Base-by-base conservation (phyloP, 768 basidiomycete species). In the Megacollybia marginata region DNA sequence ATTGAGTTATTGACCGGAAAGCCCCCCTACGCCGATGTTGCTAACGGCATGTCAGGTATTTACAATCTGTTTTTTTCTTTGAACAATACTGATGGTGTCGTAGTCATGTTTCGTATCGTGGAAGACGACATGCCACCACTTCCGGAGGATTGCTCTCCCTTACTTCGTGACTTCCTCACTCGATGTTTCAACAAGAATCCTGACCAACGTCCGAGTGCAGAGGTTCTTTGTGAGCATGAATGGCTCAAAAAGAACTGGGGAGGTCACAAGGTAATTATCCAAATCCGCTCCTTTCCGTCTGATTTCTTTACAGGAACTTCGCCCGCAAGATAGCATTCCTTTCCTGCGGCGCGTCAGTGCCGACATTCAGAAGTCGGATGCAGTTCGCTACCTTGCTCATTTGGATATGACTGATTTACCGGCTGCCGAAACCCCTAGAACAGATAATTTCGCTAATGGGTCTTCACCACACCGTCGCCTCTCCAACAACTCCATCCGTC, bases 21-120 rank as follows among this genome's bases (percentile, higher is more conserved):
- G 31, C 95, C 95, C 3, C 95, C 95, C 1, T 98, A 95, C 61
- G 80, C 84, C 18, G 92, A 97, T 33, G 83, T 96, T 52, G 69
- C 79, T 19, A 95, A 95, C 60, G 82, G 80, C 64, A 91, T 96
- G 89, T 82, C 91, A 9, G 92, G 92, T 92, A 57, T 48, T 74
- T 52, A 42, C 48, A 36, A n/a, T 46, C 56, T 44, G 36, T 36
- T 34, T 36, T 54, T 46, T 19, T 48, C 50, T 20, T 40, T 45
- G 33, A 48, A 44, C 52, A 33, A 9, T 47, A 18, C 48, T 20
- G 34, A 52, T 18, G 51, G 38, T 32, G 57, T 62, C 50, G 48
- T 57, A 88, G 95, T 97, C 47, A 94, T 99, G 88, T 99, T 92
- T 71, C 86, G 86, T 23, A 97, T 99, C 61, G 95, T 99, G 23